Conservation (phyloP, 2,329 filamentous ascomycete genomes). For the Pseudogymnoascus sp. region DNA sequence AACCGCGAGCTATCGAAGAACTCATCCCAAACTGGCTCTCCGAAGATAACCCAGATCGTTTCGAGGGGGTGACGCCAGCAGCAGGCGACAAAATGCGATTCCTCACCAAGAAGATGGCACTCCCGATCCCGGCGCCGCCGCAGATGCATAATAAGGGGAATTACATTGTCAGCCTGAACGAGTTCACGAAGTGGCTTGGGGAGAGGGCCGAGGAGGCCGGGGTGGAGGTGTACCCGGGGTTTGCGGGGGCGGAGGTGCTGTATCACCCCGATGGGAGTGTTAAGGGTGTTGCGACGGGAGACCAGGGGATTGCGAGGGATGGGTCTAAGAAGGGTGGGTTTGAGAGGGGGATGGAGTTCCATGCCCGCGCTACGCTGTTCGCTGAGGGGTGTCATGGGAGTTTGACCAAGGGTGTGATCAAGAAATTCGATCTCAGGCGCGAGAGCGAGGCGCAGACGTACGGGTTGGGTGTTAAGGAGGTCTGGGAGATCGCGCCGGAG, state of each 20-base stretch:
- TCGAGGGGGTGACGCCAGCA: conserved; percentile 79
- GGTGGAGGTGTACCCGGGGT: conserved; percentile 93
- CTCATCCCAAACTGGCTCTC: conserved; percentile 89
- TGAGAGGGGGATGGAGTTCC: conserved; percentile 97
- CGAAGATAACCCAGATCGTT: conserved; percentile 79
- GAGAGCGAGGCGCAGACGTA: conserved; percentile 95
- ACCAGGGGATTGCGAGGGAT: conserved; percentile 73
- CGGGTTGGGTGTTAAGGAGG: conserved; percentile 87
- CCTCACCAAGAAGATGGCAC: conserved; percentile 68
- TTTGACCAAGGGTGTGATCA: conserved; percentile 87
- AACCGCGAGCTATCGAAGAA: conserved; percentile 81
- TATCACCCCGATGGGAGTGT: conserved; percentile 83
- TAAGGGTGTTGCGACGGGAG: conserved; percentile 90
- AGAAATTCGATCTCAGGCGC: conserved; percentile 82
- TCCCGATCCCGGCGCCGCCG: conserved; percentile 79
- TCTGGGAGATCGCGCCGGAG: conserved; percentile 91
- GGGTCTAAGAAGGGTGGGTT: conserved; percentile 85
- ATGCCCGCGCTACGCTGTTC: conserved; percentile 82
- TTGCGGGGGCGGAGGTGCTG: conserved; percentile 86
- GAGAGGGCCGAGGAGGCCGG: conserved; percentile 94
- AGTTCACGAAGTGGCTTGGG: conserved; percentile 91
- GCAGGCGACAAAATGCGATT: conserved; percentile 85
- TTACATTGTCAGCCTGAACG: conserved; percentile 92
- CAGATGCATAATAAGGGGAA: conserved; percentile 99
- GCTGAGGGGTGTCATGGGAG: conserved; percentile 94